Evolutionary conservation across 2,329 filamentous ascomycete species (phyloP).

Genomic region (Cladosporium sp.): DNA sequence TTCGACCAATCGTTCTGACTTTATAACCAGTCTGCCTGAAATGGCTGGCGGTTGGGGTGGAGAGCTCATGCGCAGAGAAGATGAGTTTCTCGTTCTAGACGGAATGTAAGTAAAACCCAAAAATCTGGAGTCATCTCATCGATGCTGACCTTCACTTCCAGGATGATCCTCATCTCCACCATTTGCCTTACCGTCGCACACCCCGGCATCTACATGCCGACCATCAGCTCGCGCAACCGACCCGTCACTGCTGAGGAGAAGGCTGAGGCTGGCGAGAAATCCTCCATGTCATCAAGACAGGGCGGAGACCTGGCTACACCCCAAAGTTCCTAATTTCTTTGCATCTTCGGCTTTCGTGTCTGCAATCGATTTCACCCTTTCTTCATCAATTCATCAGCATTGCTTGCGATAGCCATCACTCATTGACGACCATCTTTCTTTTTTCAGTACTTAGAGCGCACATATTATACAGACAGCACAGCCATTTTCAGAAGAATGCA

Average conservation of each 20-base stretch:
- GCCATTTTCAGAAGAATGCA: too few relatives aligned
- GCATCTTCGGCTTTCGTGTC: too few relatives aligned
- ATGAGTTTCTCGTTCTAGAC: conserved; percentile 45
- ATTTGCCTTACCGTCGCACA: conserved; percentile 41
- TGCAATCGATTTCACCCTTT: too few relatives aligned
- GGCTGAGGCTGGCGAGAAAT: not conserved
- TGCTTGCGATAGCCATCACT: too few relatives aligned
- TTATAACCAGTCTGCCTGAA: conserved; percentile 40
- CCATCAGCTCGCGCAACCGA: conserved; percentile 7
- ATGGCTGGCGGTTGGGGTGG: conserved; percentile 50
- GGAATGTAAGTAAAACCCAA: conserved; percentile 24
- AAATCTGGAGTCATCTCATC: not conserved
- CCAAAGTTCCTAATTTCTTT: too few relatives aligned
- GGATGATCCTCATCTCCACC: conserved; percentile 43
- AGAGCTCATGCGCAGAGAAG: conserved; percentile 43
- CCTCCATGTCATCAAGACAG: conserved; percentile 9
- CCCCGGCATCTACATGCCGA: conserved; percentile 42
- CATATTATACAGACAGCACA: too few relatives aligned
- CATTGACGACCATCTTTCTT: too few relatives aligned
- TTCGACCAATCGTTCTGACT: conserved; percentile 10
- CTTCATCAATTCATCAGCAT: too few relatives aligned
- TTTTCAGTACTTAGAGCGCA: too few relatives aligned
- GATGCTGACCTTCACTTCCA: conserved; percentile 16
- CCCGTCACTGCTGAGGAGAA: not conserved
- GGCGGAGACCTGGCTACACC: not conserved